Evolutionary conservation across 306 rosid species (phyloP), one percentile per base, ranked within the genome.

Genomic region (Dryas drummondii): DNA sequence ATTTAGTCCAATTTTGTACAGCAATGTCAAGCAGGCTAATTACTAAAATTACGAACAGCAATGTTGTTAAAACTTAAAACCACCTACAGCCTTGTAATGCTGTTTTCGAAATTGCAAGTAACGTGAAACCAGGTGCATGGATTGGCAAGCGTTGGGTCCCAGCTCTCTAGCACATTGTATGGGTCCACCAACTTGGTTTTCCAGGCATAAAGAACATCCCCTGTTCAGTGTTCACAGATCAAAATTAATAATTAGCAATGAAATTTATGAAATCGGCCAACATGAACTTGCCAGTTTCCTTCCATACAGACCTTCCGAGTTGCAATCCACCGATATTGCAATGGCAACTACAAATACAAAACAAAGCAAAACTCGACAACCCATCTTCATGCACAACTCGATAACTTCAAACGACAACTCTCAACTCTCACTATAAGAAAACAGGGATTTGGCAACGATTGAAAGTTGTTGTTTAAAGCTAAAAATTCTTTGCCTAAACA

Each of bases 91-190:
- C 87, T 70, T 12, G 47, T 64, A 40, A 77, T 68, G 5, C 32
- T 64, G 67, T 69, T 72, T 3, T 69, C 1, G 14, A 0, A 0
- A 56, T 77, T 51, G 65, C 84, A 84, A 6, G 78, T 69, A 48
- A 84, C 32, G 22, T 80, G 87, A 7, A 44, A 50, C 84, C 78
- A 84, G 50, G 68, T 37, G 80, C 87, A 77, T 27, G 85, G 88
- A 61, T 71, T 78, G 11, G 11, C 45, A 7, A 60, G 56, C 4
- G 61, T 78, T 7, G 71, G 70, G 45, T 81, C 74, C 87, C 87
- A 84, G 55, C 82, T 84, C 59, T 58, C 58, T n/a, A 80, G 80
- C 52, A 74, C 76, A 66, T 64, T 56, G 32, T 65, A 10, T n/a
- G 76, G 83, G 56, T 84, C 85, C 0, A 2, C 50, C 76, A 84